Evolutionary conservation across 352 stramenopile genomes (phyloP).

Genomic region (Pythium myriotylum): DNA sequence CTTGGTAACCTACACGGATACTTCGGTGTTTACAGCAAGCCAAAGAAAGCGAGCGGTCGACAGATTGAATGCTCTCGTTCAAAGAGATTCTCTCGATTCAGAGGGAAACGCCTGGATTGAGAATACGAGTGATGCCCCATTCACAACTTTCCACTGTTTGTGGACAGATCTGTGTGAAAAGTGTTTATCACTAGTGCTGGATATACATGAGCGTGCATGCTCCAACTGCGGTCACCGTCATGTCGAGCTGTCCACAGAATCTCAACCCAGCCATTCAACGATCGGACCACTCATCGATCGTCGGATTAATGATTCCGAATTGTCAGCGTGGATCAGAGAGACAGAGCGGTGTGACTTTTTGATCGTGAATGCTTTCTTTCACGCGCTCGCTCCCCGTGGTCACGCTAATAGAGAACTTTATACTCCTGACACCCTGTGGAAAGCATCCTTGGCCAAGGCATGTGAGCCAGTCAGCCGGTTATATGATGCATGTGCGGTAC

Average conservation of each 20-base stretch:
- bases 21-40: slow-evolving; percentile 34
- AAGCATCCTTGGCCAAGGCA: slow-evolving; percentile 37
- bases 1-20: slow-evolving; percentile 23
- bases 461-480: slow-evolving; percentile 30
- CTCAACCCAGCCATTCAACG: slow-evolving; percentile 17
- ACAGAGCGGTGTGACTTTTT: slow-evolving; percentile 49
- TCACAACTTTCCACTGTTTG: slow-evolving; percentile 49
- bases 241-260: slow-evolving; percentile 36
- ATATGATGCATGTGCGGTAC: slow-evolving; percentile 31
- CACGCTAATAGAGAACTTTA: slow-evolving; percentile 34
- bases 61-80: slow-evolving; percentile 25
- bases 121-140: slow-evolving; percentile 11
- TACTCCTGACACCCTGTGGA: slow-evolving; percentile 39
- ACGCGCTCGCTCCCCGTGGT: slow-evolving; percentile 45
- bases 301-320: neutral
- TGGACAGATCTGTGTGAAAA: slow-evolving; percentile 53
- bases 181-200: slow-evolving; percentile 35
- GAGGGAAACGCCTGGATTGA: neutral
- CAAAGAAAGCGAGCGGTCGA: slow-evolving; percentile 31
- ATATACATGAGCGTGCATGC: slow-evolving; percentile 16
- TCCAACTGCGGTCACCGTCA: slow-evolving; percentile 36
- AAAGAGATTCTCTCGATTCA: slow-evolving; percentile 18
- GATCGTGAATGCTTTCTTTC: slow-evolving; percentile 42
- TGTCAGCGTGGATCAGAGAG: slow-evolving; percentile 16
- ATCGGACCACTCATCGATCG: neutral